These are phyloP conservation scores for Ganoderma multipileum DNA, from an alignment of 1,284 basidiomycete species.

Conservation along the genomic window DNA sequence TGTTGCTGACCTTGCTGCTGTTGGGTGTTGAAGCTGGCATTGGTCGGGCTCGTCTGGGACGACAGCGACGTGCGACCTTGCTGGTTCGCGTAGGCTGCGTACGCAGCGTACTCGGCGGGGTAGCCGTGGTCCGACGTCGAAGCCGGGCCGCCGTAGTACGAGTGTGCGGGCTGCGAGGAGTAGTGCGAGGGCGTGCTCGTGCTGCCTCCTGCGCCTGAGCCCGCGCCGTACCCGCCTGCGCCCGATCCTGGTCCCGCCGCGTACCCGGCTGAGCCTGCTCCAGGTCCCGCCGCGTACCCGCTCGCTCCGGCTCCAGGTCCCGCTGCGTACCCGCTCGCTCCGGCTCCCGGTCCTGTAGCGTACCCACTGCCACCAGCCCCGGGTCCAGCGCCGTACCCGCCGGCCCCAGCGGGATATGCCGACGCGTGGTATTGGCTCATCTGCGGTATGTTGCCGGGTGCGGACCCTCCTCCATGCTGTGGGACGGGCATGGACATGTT, in stretches of 20 bases:
- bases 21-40: constrained; percentile 19
- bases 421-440: constrained; percentile 40
- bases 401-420: constrained; percentile 33
- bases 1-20: constrained; percentile 13
- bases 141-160: constrained; percentile 31
- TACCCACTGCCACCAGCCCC: not conserved
- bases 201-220: not conserved
- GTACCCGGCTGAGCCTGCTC: not conserved
- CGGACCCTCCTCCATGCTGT: not conserved
- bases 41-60: constrained; percentile 18
- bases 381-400: constrained; percentile 22
- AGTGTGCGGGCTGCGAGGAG: constrained; percentile 28
- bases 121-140: constrained; percentile 27
- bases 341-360: not conserved
- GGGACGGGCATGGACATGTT: constrained; percentile 14
- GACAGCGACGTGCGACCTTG: constrained; percentile 25
- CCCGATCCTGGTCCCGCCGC: not conserved
- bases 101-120: constrained; percentile 36
- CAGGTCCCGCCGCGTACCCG: not conserved
- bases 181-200: constrained; percentile 26
- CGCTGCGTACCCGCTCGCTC: not conserved
- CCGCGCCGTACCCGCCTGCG: not conserved
- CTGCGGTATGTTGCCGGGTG: constrained; percentile 6
- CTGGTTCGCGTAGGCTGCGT: constrained; percentile 33
- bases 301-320: not conserved